Conservation (phyloP, 2,329 filamentous ascomycete genomes). For the Colletotrichum eleusines region DNA sequence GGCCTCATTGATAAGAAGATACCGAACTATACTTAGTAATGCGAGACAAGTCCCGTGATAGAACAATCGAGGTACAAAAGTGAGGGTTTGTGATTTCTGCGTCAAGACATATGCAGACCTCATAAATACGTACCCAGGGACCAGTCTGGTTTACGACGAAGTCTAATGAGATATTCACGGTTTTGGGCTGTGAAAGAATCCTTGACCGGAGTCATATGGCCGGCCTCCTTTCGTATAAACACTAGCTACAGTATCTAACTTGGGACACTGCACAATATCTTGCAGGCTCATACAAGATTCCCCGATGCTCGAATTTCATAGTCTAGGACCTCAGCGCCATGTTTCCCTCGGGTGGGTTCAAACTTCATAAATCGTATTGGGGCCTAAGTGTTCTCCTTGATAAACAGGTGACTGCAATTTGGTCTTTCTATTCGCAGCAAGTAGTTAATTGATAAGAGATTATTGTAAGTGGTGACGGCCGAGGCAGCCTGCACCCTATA, state of each 20-base stretch:
- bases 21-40: accelerated
- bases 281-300: not conserved
- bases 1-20: not conserved
- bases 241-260: not conserved
- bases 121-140: not conserved
- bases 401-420: not conserved
- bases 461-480: not conserved
- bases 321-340: not conserved
- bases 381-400: not conserved
- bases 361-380: not conserved
- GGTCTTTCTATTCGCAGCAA: not conserved
- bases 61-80: not conserved
- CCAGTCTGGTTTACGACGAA: not conserved
- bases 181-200: not conserved
- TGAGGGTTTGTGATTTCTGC: not conserved
- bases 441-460: not conserved
- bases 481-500: not conserved
- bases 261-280: not conserved
- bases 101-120: not conserved
- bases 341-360: not conserved
- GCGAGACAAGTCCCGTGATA: no score
- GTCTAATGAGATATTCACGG: not conserved
- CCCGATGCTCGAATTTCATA: not conserved
- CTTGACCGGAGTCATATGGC: not conserved
- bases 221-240: not conserved